These are phyloP conservation scores for Marchantia paleacea DNA, from an alignment of 225 moss, liverwort and hornwort genomes.

Conservation along the genomic window DNA sequence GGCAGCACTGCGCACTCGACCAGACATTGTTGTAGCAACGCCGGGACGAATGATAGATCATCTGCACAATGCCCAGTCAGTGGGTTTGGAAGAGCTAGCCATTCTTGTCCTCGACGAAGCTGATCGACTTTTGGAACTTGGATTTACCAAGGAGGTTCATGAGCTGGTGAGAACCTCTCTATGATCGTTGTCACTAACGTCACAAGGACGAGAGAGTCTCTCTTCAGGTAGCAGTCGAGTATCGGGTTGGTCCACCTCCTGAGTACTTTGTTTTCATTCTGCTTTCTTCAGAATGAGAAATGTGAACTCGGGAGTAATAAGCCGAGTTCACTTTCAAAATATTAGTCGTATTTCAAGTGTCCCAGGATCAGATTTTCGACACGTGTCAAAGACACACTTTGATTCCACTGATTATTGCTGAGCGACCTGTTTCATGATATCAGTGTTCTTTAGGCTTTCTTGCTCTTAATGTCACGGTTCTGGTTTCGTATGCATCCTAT, in stretches of 20 bases:
- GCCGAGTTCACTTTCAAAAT: too few species aligned
- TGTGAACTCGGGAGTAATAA: background rate
- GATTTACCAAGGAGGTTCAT: constrained; percentile 81
- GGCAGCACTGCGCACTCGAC: constrained; percentile 75
- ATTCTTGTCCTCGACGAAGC: constrained; percentile 90
- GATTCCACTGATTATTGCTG: too few species aligned
- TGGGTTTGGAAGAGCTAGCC: constrained; percentile 92
- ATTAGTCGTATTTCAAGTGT: too few species aligned
- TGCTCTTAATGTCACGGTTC: too few species aligned
- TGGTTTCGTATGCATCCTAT: too few species aligned
- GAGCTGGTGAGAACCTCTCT: constrained; percentile 57
- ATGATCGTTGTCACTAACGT: background rate
- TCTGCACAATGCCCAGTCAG: constrained; percentile 87
- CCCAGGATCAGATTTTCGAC: too few species aligned
- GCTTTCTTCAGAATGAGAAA: background rate
- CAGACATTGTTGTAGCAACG: constrained; percentile 96
- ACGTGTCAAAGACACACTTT: too few species aligned
- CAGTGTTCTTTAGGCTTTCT: too few species aligned
- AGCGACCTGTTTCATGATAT: too few species aligned
- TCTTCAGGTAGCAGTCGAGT: background rate
- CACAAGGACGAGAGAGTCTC: background rate
- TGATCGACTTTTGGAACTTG: constrained; percentile 90
- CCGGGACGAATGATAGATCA: constrained; percentile 99
- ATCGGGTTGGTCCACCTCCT: background rate
- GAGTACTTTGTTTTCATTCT: background rate